Percentiles rank a stretch among this genome's conserved stretches.
Conservation (phyloP, 2,329 filamentous ascomycete species). For the Ramularia endophylla region DNA sequence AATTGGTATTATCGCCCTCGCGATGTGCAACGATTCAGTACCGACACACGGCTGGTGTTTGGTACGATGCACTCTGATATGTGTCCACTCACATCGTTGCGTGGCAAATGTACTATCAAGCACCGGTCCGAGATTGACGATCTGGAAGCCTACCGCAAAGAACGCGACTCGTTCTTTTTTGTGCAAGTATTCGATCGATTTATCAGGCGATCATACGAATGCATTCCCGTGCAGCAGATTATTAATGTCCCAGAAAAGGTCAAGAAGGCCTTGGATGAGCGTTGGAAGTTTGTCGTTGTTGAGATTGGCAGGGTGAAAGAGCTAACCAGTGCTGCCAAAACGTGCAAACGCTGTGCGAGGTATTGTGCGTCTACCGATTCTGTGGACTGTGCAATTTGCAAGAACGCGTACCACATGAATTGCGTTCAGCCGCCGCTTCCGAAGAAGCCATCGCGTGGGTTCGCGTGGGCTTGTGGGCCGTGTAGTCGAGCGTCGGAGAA, state of each 20-base stretch:
- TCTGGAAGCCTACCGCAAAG: slow-evolving; percentile 77
- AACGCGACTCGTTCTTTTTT: slow-evolving; percentile 88
- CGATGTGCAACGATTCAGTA: slow-evolving; percentile 87
- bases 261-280: slow-evolving; percentile 90
- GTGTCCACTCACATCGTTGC: slow-evolving; percentile 83
- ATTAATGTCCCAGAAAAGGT: slow-evolving; percentile 95
- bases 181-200: slow-evolving; percentile 98
- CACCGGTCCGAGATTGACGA: slow-evolving; percentile 82
- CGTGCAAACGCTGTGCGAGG: slow-evolving; percentile 83
- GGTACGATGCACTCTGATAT: slow-evolving; percentile 99
- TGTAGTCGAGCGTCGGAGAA: slow-evolving; percentile 95
- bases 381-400: slow-evolving; percentile 93
- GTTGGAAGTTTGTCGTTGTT: slow-evolving; percentile 94
- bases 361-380: slow-evolving; percentile 96
- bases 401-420: slow-evolving; percentile 96
- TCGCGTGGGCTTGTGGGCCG: slow-evolving; percentile 95
- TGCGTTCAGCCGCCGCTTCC: slow-evolving; percentile 87
- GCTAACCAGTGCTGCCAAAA: slow-evolving; percentile 90
- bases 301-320: slow-evolving; percentile 93
- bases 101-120: slow-evolving; percentile 86
- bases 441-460: slow-evolving; percentile 95
- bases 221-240: slow-evolving; percentile 84
- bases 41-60: slow-evolving; percentile 85
- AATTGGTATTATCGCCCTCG: slow-evolving; percentile 99
- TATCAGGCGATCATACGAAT: slow-evolving; percentile 96